Evolutionary conservation across 495 filamentous ascomycete genomes (phyloP).

Genomic region (Chaetomium fimeti): DNA sequence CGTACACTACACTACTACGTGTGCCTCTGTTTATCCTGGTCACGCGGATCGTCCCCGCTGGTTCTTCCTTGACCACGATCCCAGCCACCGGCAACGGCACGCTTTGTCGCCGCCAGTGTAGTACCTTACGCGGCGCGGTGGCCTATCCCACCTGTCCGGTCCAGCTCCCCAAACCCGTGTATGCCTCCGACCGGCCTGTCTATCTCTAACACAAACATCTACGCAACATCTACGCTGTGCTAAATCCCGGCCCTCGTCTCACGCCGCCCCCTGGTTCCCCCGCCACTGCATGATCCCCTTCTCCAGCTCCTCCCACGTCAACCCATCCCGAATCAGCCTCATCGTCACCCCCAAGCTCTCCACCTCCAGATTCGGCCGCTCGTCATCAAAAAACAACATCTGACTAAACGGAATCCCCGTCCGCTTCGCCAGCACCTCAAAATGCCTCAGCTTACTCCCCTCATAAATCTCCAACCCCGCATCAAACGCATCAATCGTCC

Average conservation of each 20-base stretch:
- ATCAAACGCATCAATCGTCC: constrained; percentile 73
- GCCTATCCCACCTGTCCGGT: no score
- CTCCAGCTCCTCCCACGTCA: constrained; percentile 76
- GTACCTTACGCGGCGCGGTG: no score
- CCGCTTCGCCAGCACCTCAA: constrained; percentile 64
- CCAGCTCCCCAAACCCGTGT: no score
- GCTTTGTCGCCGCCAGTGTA: no score
- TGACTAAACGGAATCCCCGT: constrained; percentile 69
- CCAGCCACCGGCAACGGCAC: no score
- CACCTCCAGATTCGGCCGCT: constrained; percentile 81
- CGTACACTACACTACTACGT: no score
- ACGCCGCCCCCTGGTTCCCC: constrained; percentile 52
- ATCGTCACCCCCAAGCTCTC: constrained; percentile 82
- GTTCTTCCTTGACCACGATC: no score
- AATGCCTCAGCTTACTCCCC: constrained; percentile 80
- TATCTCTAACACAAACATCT: neutral
- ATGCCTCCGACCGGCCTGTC: no score
- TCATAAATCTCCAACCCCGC: constrained; percentile 84
- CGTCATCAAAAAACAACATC: constrained; percentile 97
- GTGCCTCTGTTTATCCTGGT: no score
- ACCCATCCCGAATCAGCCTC: constrained; percentile 70
- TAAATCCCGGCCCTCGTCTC: no score
- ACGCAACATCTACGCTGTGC: neutral
- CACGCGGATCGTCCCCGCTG: no score
- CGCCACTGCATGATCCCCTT: constrained; percentile 80